phyloP scores from a whole-genome alignment of 2,329 filamentous ascomycete species.

The Thelonectria olida region DNA sequence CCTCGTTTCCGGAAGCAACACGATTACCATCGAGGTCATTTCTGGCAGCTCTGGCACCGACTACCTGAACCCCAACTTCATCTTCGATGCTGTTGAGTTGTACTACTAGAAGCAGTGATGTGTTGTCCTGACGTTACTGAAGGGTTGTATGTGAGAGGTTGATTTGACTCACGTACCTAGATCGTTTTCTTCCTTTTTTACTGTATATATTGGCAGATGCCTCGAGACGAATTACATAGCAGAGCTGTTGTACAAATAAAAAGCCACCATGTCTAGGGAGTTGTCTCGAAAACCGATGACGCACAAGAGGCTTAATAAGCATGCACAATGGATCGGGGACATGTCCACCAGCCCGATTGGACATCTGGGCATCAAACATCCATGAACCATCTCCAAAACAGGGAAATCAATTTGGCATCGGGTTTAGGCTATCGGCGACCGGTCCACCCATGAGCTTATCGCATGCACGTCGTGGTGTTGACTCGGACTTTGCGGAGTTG shows the following conservation, averaged over 20 bases:
- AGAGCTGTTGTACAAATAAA: conserved; percentile 5
- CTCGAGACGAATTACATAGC: conserved; percentile 10
- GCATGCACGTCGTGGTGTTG: neutral
- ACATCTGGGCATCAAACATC: neutral
- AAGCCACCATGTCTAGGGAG: neutral
- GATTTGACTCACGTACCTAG: no score
- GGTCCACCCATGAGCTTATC: neutral
- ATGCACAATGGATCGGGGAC: neutral
- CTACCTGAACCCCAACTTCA: conserved; percentile 67
- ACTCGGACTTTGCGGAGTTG: conserved; percentile 26
- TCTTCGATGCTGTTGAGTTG: conserved; percentile 41
- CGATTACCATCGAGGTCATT: conserved; percentile 66
- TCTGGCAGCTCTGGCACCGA: conserved; percentile 66
- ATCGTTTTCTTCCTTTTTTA: conserved; percentile 11
- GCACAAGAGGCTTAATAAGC: neutral
- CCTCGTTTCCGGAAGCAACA: conserved; percentile 68
- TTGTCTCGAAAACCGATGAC: neutral
- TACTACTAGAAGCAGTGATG: conserved; percentile 27
- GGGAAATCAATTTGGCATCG: neutral
- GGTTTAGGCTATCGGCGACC: no score
- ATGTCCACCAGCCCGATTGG: neutral
- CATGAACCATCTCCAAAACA: neutral
- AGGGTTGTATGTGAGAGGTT: neutral
- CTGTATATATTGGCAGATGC: conserved; percentile 34
- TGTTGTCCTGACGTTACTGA: neutral